Percentiles rank a stretch among this genome's conserved stretches.
Evolutionary conservation across 495 filamentous ascomycete species (phyloP).

Genomic region (Endocarpon pusillum): DNA sequence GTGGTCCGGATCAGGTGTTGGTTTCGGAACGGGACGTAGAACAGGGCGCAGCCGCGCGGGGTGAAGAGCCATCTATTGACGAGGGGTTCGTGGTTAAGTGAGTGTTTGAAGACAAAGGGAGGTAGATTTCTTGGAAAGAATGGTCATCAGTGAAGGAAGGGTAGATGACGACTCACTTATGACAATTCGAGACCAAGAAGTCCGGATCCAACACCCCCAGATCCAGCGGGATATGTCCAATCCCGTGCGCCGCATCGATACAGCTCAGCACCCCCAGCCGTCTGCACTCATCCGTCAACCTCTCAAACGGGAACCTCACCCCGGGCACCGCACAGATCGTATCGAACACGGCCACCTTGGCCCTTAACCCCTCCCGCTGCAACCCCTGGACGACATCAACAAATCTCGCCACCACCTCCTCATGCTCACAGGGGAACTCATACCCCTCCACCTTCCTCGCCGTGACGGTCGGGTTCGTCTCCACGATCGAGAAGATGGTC

Average conservation of each 20-base stretch:
- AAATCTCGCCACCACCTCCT: conserved; percentile 37
- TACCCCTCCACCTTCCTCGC: conserved; percentile 25
- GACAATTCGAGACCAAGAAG: conserved; percentile 69
- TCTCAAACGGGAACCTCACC: conserved; percentile 61
- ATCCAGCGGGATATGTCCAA: conserved; percentile 60
- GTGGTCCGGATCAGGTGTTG: conserved; percentile 58
- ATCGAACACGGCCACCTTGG: conserved; percentile 58
- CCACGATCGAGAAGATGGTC: conserved; percentile 47
- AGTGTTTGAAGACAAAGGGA: background rate
- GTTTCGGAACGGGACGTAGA: conserved; percentile 60
- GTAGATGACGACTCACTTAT: conserved; percentile 41
- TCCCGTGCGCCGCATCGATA: conserved; percentile 69
- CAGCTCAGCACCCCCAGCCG: conserved; percentile 42
- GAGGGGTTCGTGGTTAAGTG: background rate
- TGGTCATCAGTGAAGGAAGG: background rate
- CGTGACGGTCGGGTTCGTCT: conserved; percentile 29
- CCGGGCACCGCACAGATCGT: conserved; percentile 60
- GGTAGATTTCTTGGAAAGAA: background rate
- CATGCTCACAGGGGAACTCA: conserved; percentile 42
- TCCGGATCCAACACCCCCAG: conserved; percentile 49
- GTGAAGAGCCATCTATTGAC: conserved; percentile 56
- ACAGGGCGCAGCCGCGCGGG: conserved; percentile 62
- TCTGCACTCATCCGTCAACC: conserved; percentile 41
- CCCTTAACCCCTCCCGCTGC: conserved; percentile 24
- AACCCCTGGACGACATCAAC: conserved; percentile 26